Base-by-base conservation (phyloP, 176 grass and related monocot genomes). In the Oryza nivara region DNA sequence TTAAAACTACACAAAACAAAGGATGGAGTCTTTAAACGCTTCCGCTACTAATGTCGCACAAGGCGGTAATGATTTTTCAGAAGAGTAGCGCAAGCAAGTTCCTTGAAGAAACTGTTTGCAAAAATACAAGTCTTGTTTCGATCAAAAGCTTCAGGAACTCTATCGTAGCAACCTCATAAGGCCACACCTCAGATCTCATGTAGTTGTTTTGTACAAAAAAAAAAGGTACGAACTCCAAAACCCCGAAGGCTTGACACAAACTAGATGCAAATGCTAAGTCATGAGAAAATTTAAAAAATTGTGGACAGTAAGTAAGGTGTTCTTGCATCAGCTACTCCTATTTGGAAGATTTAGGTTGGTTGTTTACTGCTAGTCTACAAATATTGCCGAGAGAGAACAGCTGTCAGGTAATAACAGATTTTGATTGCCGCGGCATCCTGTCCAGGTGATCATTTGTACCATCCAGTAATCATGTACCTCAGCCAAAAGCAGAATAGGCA, bases 401-500 rank as follows among this genome's bases (percentile, higher is more conserved):
- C 49, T 68, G 72, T 73, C 58, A 30, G 34, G 66, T 47, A 13
- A 13, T 19, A 76, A 72, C 65, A 35, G 41, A 11, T 11, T 77
- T 17, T 34, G 54, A 34, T 34, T 83, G 58, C 73, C 54, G 14
- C 34, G 41, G 30, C 13, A 65, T 52, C 41, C 25, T 46, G 69
- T 13, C 23, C 73, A 32, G 52, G 48, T 77, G 14, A 82, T 93
- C 79, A 93, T 92, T 98, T 98, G 88, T 98, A 98, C 96, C 96
- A 98, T 89, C 96, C 96, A 41, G 96, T 91, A 65, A 98, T 89
- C 66, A 94, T 74, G 80, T 94, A 88, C 71, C 96, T 92, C 90
- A 95, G 61, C 81, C 93, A 89, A 74, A 98, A 98, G 85, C 96
- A 98, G 75, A 96, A 80, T n/a, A 91, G 61, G 77, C 93, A 98